Evolutionary conservation across 2,329 filamentous ascomycete genomes (phyloP).

Genomic region (Ciborinia camelliae): DNA sequence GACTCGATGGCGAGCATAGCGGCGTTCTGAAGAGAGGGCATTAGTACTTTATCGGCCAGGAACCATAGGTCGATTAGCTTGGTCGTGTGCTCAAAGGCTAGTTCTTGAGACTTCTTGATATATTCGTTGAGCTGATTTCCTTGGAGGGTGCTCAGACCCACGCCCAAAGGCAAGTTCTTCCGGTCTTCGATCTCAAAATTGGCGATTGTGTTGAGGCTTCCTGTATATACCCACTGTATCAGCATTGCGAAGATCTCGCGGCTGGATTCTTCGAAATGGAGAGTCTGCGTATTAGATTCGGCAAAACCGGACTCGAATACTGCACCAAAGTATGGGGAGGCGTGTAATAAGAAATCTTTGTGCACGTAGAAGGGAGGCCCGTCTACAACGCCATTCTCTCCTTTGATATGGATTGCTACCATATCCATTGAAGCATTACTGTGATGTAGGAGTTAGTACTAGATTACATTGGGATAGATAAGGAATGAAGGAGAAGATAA

Average conservation of each 20-base stretch:
- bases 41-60: background rate
- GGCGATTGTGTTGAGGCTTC: background rate
- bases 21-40: background rate
- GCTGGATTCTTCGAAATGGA: background rate
- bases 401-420: background rate
- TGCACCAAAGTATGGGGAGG: conserved; percentile 17
- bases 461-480: background rate
- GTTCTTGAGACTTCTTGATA: background rate
- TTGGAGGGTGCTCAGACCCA: background rate
- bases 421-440: background rate
- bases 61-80: conserved; percentile 12
- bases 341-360: conserved; percentile 6
- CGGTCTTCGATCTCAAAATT: background rate
- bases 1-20: background rate
- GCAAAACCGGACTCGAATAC: conserved; percentile 11
- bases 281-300: conserved; percentile 10
- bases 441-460: background rate
- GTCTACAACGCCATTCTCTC: background rate
- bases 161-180: background rate
- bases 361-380: background rate
- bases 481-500: background rate
- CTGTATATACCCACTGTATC: background rate
- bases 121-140: background rate
- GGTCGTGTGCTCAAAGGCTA: background rate
- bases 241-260: background rate